Base-by-base conservation (phyloP, 805 yeast species). In the Clavispora fructus region DNA sequence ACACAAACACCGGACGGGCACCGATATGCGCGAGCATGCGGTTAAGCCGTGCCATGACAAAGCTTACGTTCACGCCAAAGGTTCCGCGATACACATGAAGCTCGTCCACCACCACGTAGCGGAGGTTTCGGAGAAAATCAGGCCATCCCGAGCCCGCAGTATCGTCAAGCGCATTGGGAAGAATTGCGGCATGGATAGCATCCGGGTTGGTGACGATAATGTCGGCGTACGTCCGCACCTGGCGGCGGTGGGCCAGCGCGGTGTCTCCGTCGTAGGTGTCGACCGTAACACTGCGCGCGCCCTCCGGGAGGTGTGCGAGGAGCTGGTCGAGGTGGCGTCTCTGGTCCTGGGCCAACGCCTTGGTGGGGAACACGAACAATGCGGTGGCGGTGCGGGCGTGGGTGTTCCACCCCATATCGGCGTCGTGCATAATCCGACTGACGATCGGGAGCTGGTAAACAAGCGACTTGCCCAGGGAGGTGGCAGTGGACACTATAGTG, bases 271-370 rank as follows among this genome's bases (percentile, higher is more conserved):
- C 99, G 59, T 80, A 91, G 0, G 97, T 87, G 41, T 85, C 92
- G 2, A 83, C 86, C 1, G 76, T 62, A 1, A 83, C 67, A 14
- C 70, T 69, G 13, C 72, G 45, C 2, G 73, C 53, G 11, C 65
- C 64, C 1, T 49, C 30, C 0, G 81, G 79, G 42, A 87, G 74
- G 32, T 66, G 66, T 6, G 73, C 64, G 39, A 85, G 65, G 10
- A 86, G 65, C 19, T 77, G 81, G 41, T 75, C 74, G 45, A 94
- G 67, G n/a, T 95, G 82, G 51, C 96, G 71, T 57, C 84, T 84
- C 64, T 94, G 99, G 69, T 94, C 99, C 60, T 94, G 99, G 0
- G 99, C 98, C 43, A 94, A 71, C 0, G 99, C 99, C 60, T 94
- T 94, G 0, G 99, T 94, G 2, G 99, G 99, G 57, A 94, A 94